These are phyloP conservation scores for Dillenia turbinata DNA, from an alignment of 164 flowering plant species.

Conservation along the genomic window DNA sequence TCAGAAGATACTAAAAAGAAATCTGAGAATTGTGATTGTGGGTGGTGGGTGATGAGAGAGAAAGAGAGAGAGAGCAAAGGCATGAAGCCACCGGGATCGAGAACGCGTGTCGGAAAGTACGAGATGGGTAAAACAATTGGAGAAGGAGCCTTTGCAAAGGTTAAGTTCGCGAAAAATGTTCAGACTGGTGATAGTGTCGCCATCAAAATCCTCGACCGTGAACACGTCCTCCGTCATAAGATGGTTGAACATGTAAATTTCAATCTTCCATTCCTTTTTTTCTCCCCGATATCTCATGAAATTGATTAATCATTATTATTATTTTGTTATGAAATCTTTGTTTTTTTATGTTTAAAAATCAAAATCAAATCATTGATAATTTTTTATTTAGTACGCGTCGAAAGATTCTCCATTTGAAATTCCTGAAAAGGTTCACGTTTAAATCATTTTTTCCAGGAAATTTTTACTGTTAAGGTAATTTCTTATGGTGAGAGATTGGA, in stretches of 20 bases:
- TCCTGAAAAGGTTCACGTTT: no score
- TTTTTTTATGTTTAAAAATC: neutral
- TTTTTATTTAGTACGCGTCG: neutral
- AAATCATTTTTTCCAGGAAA: no score
- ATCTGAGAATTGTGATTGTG: no score
- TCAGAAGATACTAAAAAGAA: no score
- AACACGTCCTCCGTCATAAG: slow-evolving; percentile 62
- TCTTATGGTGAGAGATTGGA: no score
- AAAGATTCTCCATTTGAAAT: no score
- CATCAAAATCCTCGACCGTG: slow-evolving; percentile 75
- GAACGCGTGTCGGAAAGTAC: slow-evolving; percentile 77
- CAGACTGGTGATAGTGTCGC: slow-evolving; percentile 63
- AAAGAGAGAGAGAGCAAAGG: slow-evolving; percentile 14
- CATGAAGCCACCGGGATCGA: slow-evolving; percentile 17
- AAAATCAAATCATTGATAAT: no score
- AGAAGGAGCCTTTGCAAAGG: slow-evolving; percentile 93
- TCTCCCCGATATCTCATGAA: neutral
- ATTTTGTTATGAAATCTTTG: neutral
- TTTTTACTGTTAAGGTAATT: no score
- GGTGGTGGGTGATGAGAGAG: neutral
- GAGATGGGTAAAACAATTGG: slow-evolving; percentile 83
- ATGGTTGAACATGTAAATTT: slow-evolving; percentile 77
- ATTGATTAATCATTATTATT: neutral
- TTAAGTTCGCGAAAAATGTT: slow-evolving; percentile 66
- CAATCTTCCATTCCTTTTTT: neutral